Evolutionary conservation across 139 green algal species (phyloP).

Genomic region (Chlamydomonas sp.): DNA sequence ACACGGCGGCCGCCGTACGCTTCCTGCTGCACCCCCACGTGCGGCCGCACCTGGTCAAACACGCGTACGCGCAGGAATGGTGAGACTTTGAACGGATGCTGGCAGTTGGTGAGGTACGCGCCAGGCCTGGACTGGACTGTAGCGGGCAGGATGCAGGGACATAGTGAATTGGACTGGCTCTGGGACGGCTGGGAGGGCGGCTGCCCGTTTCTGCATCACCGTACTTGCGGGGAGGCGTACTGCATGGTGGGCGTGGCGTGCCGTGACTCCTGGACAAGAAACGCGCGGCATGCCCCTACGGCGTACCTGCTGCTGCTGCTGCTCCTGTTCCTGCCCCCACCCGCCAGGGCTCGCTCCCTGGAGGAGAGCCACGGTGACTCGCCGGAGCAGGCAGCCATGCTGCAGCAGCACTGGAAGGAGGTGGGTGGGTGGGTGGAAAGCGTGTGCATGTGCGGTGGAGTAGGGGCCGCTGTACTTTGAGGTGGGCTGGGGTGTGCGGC

Average conservation of each 20-base stretch:
- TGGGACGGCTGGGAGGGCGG: no score
- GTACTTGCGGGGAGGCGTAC: neutral
- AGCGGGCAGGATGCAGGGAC: no score
- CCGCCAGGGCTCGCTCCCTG: slow-evolving; percentile 61
- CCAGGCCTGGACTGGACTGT: neutral
- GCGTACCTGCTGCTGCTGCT: no score
- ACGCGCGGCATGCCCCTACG: no score
- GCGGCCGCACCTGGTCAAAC: slow-evolving; percentile 64
- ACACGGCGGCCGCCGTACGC: slow-evolving; percentile 8
- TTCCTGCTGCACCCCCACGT: slow-evolving; percentile 61
- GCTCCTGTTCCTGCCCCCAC: no score
- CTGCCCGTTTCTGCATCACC: no score
- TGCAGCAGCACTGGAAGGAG: slow-evolving; percentile 60
- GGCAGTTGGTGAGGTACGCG: neutral
- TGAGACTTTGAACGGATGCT: neutral
- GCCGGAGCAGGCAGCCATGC: slow-evolving; percentile 15
- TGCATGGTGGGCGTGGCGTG: no score
- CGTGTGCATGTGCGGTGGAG: no score
- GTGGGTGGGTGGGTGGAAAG: slow-evolving; percentile 11
- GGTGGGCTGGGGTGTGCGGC: no score
- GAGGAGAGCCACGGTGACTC: slow-evolving; percentile 61
- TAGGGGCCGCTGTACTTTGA: no score
- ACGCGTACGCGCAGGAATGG: slow-evolving; percentile 44
- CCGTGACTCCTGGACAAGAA: no score
- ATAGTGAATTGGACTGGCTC: no score